Conservation (phyloP, 2,329 filamentous ascomycete species). For the Diaporthe helianthi region DNA sequence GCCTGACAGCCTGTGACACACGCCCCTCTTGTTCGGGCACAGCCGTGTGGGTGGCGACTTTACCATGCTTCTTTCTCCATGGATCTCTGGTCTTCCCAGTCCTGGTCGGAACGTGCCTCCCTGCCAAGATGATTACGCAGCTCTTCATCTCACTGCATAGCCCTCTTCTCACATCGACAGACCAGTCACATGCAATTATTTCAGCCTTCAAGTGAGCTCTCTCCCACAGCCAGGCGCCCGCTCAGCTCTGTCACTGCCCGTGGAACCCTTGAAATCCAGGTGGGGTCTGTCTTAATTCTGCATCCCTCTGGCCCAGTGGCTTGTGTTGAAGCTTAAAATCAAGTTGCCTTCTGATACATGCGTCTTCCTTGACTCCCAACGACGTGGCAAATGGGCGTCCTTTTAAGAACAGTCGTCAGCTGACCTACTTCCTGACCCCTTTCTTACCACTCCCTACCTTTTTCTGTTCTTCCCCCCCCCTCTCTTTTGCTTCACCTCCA, state of each 20-base stretch:
- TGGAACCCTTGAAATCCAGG: not conserved
- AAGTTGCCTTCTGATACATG: conserved; percentile 20
- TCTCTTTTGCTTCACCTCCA: not conserved
- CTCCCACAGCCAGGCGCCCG: not conserved
- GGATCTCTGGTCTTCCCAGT: not conserved
- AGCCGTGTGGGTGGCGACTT: conserved; percentile 22
- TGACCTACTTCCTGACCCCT: not conserved
- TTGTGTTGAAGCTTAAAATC: conserved; percentile 24
- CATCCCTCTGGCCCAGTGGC: not conserved
- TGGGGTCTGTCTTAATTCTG: conserved; percentile 20
- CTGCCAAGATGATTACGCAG: conserved; percentile 22
- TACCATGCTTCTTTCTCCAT: not conserved
- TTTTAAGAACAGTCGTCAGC: conserved; percentile 2
- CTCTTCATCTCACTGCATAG: conserved; percentile 10
- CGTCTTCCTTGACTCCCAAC: conserved; percentile 17
- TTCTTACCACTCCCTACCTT: not conserved
- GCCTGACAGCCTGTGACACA: conserved; percentile 9
- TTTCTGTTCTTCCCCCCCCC: not conserved
- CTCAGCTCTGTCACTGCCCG: not conserved
- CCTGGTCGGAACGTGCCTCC: not conserved
- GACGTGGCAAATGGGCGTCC: conserved; percentile 19
- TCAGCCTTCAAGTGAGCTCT: conserved; percentile 6
- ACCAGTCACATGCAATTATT: conserved; percentile 23
- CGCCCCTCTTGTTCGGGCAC: not conserved
- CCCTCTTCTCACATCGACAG: conserved; percentile 5